Evolutionary conservation across 352 stramenopile genomes (phyloP).

Genomic region (Phytophthora ohioensis): DNA sequence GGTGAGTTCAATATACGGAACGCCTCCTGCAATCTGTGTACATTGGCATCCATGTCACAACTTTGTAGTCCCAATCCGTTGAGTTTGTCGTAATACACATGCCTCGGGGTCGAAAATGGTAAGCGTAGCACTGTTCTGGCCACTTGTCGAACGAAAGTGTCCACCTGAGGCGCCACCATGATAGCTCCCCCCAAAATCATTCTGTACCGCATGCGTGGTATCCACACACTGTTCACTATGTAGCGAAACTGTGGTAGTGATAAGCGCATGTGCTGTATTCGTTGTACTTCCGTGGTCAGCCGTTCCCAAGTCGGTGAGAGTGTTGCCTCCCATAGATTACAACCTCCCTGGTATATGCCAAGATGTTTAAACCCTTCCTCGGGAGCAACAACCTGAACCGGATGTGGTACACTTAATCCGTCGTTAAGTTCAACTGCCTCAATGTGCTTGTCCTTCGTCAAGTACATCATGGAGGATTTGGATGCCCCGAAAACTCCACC

Average conservation of each 20-base stretch:
- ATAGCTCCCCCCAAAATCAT: not conserved
- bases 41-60: constrained; percentile 7
- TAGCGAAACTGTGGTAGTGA: constrained; percentile 11
- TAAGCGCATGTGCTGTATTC: not conserved
- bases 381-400: too few relatives aligned
- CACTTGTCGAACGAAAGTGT: constrained; percentile 13
- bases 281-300: not conserved
- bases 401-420: constrained; percentile 1
- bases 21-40: not conserved
- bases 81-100: constrained; percentile 2
- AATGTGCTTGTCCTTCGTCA: too few relatives aligned
- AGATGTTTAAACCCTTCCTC: too few relatives aligned
- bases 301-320: not conserved
- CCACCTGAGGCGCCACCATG: not conserved
- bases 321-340: too few relatives aligned
- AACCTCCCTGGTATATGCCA: too few relatives aligned
- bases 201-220: constrained; percentile 1
- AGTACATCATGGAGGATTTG: constrained; percentile 20
- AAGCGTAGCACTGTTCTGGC: not conserved
- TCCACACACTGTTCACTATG: constrained; percentile 14
- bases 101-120: not conserved
- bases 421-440: constrained; percentile 18
- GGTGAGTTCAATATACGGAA: constrained; percentile 19
- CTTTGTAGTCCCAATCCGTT: not conserved
- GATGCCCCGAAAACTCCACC: too few relatives aligned